A percentile compares a stretch with the other conserved stretches of the same genome.
Evolutionary conservation across 257 asterid genomes (phyloP).

Genomic region (Solanum paucissectum): DNA sequence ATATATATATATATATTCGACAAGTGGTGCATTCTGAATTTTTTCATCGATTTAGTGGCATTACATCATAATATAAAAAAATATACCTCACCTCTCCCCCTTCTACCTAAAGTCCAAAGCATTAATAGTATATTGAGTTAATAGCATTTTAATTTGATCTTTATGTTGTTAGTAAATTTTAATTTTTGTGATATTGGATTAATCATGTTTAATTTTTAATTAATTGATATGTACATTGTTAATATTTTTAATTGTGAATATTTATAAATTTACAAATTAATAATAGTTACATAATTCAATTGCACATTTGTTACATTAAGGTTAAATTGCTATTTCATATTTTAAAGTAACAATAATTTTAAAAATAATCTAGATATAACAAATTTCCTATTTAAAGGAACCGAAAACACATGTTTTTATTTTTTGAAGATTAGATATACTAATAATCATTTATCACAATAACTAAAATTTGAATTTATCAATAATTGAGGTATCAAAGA

Average conservation of each 20-base stretch:
- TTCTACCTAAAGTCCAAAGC: not conserved
- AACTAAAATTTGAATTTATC: not conserved
- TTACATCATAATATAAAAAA: not conserved
- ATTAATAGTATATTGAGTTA: too few species aligned
- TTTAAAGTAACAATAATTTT: too few species aligned
- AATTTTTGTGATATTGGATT: too few species aligned
- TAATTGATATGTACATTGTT: not conserved
- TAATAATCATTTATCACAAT: not conserved
- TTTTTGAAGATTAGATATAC: not conserved
- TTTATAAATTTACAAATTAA: not conserved
- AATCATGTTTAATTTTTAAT: too few species aligned
- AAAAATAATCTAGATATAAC: not conserved
- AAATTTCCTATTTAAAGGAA: not conserved
- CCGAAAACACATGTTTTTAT: not conserved
- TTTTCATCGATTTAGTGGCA: not conserved
- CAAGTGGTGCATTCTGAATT: not conserved
- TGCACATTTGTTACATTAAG: not conserved
- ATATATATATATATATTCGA: too few species aligned
- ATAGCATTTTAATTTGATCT: not conserved
- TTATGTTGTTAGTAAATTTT: too few species aligned
- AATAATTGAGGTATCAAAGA: not conserved
- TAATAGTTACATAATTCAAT: not conserved
- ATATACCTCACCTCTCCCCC: not conserved
- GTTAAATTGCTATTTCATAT: not conserved
- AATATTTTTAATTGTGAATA: not conserved